These are phyloP conservation scores for Sclerotinia minor DNA, from an alignment of 2,329 filamentous ascomycete genomes.

Conservation along the genomic window DNA sequence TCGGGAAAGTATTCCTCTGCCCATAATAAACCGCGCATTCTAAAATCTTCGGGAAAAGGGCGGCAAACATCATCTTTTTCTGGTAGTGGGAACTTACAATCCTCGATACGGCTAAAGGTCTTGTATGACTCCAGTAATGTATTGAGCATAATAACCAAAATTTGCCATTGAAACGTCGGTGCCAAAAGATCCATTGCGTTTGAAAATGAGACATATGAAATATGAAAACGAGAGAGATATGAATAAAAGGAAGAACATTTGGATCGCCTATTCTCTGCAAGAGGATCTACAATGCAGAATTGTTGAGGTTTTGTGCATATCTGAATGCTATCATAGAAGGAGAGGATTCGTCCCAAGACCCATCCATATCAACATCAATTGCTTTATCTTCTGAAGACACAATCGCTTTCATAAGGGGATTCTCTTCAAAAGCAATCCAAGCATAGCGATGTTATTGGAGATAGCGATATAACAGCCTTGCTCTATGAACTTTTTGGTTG, in stretches of 20 bases:
- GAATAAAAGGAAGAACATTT: constrained; percentile 33
- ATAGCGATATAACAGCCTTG: constrained; percentile 60
- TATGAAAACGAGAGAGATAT: constrained; percentile 34
- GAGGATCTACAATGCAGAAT: constrained; percentile 28
- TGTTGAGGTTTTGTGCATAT: constrained; percentile 28
- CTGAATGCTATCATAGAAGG: constrained; percentile 25
- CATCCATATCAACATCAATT: constrained; percentile 27
- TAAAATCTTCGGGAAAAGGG: constrained; percentile 35
- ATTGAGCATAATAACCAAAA: constrained; percentile 30
- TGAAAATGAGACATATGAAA: constrained; percentile 27
- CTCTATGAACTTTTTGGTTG: constrained; percentile 47
- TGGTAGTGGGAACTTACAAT: constrained; percentile 28
- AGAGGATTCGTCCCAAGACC: constrained; percentile 11
- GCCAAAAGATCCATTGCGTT: constrained; percentile 29
- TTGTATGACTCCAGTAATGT: constrained; percentile 26
- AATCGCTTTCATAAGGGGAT: constrained; percentile 36
- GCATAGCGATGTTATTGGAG: constrained; percentile 43
- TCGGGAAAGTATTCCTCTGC: constrained; percentile 32
- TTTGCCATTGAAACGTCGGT: constrained; percentile 31
- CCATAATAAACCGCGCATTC: constrained; percentile 33
- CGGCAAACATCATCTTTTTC: constrained; percentile 33
- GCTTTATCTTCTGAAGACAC: constrained; percentile 16
- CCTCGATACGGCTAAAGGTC: constrained; percentile 27
- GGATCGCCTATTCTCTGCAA: constrained; percentile 32
- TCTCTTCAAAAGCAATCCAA: constrained; percentile 39